These are phyloP conservation scores for Neurospora sp. DNA, from an alignment of 2,329 filamentous ascomycete species.

Conservation along the genomic window DNA sequence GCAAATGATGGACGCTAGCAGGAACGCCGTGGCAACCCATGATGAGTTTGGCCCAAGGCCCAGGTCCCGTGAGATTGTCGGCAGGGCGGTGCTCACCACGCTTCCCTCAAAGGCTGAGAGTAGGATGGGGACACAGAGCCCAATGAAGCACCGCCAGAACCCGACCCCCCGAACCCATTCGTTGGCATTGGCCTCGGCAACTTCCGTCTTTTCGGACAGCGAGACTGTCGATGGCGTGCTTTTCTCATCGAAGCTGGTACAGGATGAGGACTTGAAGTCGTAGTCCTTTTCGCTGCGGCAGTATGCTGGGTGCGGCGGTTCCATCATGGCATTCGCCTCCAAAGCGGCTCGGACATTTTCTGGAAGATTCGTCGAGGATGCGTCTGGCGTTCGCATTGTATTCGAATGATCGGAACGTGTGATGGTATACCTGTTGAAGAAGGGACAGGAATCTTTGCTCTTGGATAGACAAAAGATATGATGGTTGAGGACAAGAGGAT, in stretches of 20 bases:
- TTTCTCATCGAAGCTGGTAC: background rate
- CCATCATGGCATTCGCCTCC: background rate
- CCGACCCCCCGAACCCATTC: slow-evolving; percentile 10
- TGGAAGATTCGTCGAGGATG: background rate
- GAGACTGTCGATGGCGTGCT: background rate
- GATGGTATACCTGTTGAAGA: background rate
- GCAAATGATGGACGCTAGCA: slow-evolving; percentile 27
- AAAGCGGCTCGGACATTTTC: background rate
- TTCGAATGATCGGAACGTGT: background rate
- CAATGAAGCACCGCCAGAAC: slow-evolving; percentile 18
- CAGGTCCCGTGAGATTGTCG: slow-evolving; percentile 14
- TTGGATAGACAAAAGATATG: background rate
- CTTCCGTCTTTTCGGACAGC: background rate
- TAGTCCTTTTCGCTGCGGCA: background rate
- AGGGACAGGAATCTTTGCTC: background rate
- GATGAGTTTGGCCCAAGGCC: slow-evolving; percentile 17
- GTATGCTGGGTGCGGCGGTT: background rate
- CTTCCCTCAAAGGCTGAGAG: slow-evolving; percentile 19
- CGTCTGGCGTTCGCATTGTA: background rate
- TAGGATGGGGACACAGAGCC: slow-evolving; percentile 17
- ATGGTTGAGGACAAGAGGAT: background rate
- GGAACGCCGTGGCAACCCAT: slow-evolving; percentile 19
- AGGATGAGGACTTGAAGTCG: background rate
- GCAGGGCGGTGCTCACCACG: slow-evolving; percentile 18
- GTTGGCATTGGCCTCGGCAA: background rate